These are phyloP conservation scores for Penicillium cosmopolitanum DNA, from an alignment of 495 filamentous ascomycete species.

Conservation along the genomic window DNA sequence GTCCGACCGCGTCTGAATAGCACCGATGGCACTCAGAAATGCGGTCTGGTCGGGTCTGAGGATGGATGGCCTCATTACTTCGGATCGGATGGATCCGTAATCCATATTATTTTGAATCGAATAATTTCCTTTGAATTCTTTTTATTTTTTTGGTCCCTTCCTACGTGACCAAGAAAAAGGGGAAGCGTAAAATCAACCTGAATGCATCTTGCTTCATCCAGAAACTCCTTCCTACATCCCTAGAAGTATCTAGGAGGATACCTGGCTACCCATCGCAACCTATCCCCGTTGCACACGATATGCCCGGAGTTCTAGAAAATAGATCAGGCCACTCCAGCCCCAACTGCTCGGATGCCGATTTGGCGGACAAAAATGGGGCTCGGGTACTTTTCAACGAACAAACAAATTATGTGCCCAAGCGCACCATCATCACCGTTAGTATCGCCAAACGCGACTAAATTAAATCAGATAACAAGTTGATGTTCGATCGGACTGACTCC, in stretches of 20 bases:
- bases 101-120: background rate
- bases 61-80: background rate
- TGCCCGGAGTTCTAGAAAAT: conserved; percentile 20
- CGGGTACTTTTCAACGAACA: conserved; percentile 53
- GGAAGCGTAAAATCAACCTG: background rate
- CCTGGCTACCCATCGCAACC: background rate
- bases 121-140: background rate
- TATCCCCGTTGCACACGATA: background rate
- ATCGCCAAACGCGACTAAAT: conserved; percentile 1
- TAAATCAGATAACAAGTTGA: background rate
- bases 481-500: conserved; percentile 11
- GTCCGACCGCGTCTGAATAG: background rate
- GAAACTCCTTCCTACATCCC: conserved; percentile 1
- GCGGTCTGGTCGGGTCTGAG: background rate
- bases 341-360: conserved; percentile 9
- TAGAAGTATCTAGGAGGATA: background rate
- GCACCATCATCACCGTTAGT: conserved; percentile 53
- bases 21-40: background rate
- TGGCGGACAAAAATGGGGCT: conserved; percentile 19
- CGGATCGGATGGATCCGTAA: conserved; percentile 1
- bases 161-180: background rate
- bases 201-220: conserved; percentile 1
- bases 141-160: background rate
- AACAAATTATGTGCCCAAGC: conserved; percentile 56
- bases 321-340: conserved; percentile 8